Evolutionary conservation across 2,329 filamentous ascomycete species (phyloP).

Genomic region (Sclerotinia subarctica): DNA sequence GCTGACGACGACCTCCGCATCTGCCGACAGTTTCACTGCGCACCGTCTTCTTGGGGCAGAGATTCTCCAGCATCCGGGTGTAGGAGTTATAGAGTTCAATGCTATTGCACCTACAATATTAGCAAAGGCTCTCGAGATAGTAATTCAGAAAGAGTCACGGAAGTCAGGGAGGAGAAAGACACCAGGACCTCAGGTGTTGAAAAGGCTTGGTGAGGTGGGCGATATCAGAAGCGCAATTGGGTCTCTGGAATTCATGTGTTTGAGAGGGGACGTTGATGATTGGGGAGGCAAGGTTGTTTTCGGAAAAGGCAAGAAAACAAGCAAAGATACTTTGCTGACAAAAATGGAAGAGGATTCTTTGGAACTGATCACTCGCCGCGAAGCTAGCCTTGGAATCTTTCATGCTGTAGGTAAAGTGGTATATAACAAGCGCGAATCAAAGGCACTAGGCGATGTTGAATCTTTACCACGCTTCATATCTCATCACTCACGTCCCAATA

Average conservation of each 20-base stretch:
- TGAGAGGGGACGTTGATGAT: conserved; percentile 73
- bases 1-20: conserved; percentile 77
- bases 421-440: conserved; percentile 83
- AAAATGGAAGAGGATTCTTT: conserved; percentile 76
- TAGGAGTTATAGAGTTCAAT: conserved; percentile 87
- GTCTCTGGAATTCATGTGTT: conserved; percentile 85
- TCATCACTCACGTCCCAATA: conserved; percentile 56
- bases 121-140: conserved; percentile 74
- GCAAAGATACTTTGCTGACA: conserved; percentile 51
- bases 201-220: conserved; percentile 77
- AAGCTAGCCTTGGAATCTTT: conserved; percentile 89
- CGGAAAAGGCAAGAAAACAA: conserved; percentile 44
- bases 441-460: conserved; percentile 47
- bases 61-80: conserved; percentile 75
- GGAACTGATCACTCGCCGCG: conserved; percentile 77
- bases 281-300: conserved; percentile 74
- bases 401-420: conserved; percentile 94
- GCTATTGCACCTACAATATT: conserved; percentile 83
- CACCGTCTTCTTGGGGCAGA: conserved; percentile 85
- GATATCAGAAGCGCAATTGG: conserved; percentile 92
- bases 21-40: conserved; percentile 87
- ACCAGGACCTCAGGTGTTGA: conserved; percentile 75
- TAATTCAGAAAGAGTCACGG: conserved; percentile 81
- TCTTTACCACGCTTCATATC: conserved; percentile 58
- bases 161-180: conserved; percentile 72